Base-by-base conservation (phyloP, 139 green algal species). In the Micractinium conductrix region DNA sequence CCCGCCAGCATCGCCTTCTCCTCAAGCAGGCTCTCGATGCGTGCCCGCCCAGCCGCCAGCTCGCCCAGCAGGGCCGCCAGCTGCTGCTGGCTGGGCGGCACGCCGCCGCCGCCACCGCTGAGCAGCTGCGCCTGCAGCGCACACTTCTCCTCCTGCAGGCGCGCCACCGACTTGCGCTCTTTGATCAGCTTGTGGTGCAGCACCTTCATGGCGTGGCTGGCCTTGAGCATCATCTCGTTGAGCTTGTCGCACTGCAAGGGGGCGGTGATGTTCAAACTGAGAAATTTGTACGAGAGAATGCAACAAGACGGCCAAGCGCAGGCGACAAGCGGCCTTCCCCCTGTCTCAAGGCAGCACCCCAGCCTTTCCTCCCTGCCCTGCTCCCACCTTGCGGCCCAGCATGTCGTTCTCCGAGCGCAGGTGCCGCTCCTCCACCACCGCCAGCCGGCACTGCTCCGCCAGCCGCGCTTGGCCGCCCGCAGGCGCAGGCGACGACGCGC, bases 101-200 rank as follows among this genome's bases (percentile, higher is more conserved):
- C n/a, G n/a, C 42, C 40, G 42, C 40, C 30, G 78, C 62, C 26
- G 42, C 78, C 78, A 30, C 42, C 45, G 2, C 5, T 33, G 22
- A 85, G 70, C 81, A 86, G 53, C 70, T 73, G 70, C 38, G 81
- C 53, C 81, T 86, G 81, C 40, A 86, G 53, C 14, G 14, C 24
- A 70, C 81, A 80, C 81, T 86, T 86, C 50, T 86, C 81, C 38
- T 80, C 81, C 81, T 86, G 81, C 72, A 86, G 72, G 40, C 72
- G 55, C 26, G 1, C 72, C 53, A 86, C 81, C 9, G 50, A 35
- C 81, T 81, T 74, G 42, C 81, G 81, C 81, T 86, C 81, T 43
- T 81, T 81, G 58, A 81, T 71, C n/a, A 86, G 81, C 81, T 86
- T 86, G 55, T 75, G 81, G 72, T 86, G 81, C 71, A 86, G 71